phyloP scores from a whole-genome alignment of 2,329 filamentous ascomycete species.

The Alternaria rosae region DNA sequence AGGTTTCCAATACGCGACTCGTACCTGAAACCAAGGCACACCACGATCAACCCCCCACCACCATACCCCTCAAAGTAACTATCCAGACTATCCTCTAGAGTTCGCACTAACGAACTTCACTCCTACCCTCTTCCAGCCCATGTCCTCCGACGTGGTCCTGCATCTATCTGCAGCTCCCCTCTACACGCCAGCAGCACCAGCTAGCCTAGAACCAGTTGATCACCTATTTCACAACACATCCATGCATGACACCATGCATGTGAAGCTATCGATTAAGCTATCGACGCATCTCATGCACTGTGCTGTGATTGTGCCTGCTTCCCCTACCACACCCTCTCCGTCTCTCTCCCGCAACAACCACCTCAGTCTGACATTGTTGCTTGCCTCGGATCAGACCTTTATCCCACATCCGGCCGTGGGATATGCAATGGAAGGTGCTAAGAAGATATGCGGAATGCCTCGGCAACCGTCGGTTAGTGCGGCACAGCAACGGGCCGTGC shows the following conservation, averaged over 20 bases:
- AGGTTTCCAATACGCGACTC: neutral
- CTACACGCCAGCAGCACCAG: neutral
- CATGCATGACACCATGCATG: conserved; percentile 5
- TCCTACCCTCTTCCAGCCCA: conserved; percentile 1
- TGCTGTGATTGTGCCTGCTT: conserved; percentile 18
- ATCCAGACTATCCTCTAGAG: conserved; percentile 3
- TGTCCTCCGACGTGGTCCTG: conserved; percentile 9
- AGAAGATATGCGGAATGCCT: conserved; percentile 27
- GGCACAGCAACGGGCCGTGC: conserved; percentile 7
- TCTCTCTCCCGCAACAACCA: neutral
- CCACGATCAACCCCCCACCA: neutral
- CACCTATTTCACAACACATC: neutral
- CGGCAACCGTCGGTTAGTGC: conserved; percentile 24
- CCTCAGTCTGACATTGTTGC: neutral
- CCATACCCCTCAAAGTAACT: conserved; percentile 10
- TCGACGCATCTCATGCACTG: conserved; percentile 12
- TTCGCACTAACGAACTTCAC: neutral
- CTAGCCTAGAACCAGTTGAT: conserved; percentile 4
- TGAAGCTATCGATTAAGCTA: conserved; percentile 16
- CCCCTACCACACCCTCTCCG: neutral
- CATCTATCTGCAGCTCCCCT: neutral
- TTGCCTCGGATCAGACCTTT: neutral
- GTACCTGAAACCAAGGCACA: conserved; percentile 5
- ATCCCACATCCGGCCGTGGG: conserved; percentile 22
- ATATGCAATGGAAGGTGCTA: conserved; percentile 32